These are phyloP conservation scores for Botryosphaeria dothidea DNA, from an alignment of 2,329 filamentous ascomycete species.

Conservation along the genomic window DNA sequence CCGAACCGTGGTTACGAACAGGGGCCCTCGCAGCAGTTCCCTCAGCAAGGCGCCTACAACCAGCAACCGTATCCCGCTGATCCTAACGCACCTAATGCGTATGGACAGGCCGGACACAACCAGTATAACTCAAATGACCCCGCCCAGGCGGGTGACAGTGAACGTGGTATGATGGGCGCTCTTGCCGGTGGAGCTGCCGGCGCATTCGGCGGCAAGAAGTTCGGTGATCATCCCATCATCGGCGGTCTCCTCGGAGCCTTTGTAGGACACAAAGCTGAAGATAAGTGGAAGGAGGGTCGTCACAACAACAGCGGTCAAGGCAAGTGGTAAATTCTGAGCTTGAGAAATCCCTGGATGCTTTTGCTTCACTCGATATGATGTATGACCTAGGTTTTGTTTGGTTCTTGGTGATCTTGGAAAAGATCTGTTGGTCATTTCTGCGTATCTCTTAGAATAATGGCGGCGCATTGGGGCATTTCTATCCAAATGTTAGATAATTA, in stretches of 20 bases:
- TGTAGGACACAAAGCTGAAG: constrained; percentile 55
- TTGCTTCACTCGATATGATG: too few relatives aligned
- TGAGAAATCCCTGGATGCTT: not conserved
- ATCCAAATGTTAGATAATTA: too few relatives aligned
- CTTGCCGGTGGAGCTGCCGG: constrained; percentile 59
- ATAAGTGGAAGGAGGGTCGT: constrained; percentile 51
- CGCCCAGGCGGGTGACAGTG: constrained; percentile 49
- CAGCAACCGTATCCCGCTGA: constrained; percentile 28
- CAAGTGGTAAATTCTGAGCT: not conserved
- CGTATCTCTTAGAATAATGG: too few relatives aligned
- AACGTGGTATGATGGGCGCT: constrained; percentile 59
- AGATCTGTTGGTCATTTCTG: not conserved
- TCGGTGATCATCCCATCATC: constrained; percentile 57
- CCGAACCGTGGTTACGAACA: constrained; percentile 3
- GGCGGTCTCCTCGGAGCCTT: constrained; percentile 61
- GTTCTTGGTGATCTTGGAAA: too few relatives aligned
- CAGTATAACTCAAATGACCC: constrained; percentile 39
- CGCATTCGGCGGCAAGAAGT: constrained; percentile 56
- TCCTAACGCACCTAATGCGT: constrained; percentile 26
- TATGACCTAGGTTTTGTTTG: too few relatives aligned
- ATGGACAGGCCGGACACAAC: not conserved
- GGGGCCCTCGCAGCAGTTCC: constrained; percentile 24
- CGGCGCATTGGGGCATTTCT: too few relatives aligned
- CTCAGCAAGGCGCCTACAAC: constrained; percentile 31
- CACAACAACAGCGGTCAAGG: not conserved